Evolutionary conservation across 2,329 filamentous ascomycete species (phyloP).

Genomic region (Capronia americana): DNA sequence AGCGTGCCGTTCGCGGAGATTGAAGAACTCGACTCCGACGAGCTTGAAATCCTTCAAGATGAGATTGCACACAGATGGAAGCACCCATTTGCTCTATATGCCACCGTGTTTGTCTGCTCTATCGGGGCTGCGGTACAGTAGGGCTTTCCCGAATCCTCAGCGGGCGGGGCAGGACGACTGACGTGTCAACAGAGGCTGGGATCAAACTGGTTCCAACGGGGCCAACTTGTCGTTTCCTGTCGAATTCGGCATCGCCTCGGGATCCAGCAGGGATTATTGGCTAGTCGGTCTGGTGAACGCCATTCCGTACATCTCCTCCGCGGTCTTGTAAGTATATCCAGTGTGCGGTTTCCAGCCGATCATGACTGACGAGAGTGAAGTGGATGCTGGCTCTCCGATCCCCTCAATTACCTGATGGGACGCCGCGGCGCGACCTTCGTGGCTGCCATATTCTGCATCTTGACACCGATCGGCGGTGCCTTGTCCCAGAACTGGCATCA

Average conservation of each 20-base stretch:
- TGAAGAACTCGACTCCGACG: slow-evolving; percentile 45
- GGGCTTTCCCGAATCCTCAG: neutral
- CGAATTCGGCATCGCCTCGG: slow-evolving; percentile 43
- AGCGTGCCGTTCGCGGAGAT: slow-evolving; percentile 41
- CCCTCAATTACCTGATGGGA: slow-evolving; percentile 41
- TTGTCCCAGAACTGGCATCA: slow-evolving; percentile 48
- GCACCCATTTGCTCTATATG: slow-evolving; percentile 47
- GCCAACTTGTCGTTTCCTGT: slow-evolving; percentile 52
- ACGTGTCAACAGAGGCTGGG: slow-evolving; percentile 43
- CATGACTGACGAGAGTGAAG: slow-evolving; percentile 46
- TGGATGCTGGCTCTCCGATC: slow-evolving; percentile 46
- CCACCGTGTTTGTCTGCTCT: slow-evolving; percentile 49
- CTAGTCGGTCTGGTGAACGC: slow-evolving; percentile 54
- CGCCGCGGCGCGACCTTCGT: slow-evolving; percentile 44
- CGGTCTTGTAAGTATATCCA: slow-evolving; percentile 37
- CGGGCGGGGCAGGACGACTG: neutral
- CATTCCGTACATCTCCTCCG: slow-evolving; percentile 36
- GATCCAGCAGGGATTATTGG: slow-evolving; percentile 44
- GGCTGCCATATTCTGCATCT: slow-evolving; percentile 42
- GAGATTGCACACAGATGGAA: slow-evolving; percentile 48
- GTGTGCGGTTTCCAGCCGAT: slow-evolving; percentile 43
- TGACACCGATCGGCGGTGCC: slow-evolving; percentile 41
- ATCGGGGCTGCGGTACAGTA: slow-evolving; percentile 52
- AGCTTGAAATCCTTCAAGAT: slow-evolving; percentile 44
- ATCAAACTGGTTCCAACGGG: slow-evolving; percentile 54